These are phyloP conservation scores for Neurospora sp. DNA, from an alignment of 495 filamentous ascomycete genomes.

Conservation along the genomic window DNA sequence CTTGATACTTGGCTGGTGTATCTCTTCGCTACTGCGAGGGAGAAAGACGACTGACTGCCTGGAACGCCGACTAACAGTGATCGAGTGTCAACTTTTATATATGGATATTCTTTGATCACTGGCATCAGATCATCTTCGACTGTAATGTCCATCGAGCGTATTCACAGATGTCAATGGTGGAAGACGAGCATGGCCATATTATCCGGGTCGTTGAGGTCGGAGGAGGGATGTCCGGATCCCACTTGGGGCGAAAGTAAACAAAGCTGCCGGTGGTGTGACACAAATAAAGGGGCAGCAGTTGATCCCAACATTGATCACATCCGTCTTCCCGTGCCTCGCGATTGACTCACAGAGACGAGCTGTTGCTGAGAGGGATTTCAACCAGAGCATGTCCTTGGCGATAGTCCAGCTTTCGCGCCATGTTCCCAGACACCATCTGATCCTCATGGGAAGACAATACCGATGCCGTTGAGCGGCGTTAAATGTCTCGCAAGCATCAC, in stretches of 20 bases:
- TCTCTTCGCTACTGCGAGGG: not conserved
- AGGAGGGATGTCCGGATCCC: conserved; percentile 8
- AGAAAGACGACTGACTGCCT: not conserved
- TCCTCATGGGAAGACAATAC: not conserved
- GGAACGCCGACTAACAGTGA: not conserved
- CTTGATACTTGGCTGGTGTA: not conserved
- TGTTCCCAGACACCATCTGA: not conserved
- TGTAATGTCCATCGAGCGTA: not conserved
- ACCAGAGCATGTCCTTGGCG: not conserved
- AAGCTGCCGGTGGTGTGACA: not conserved
- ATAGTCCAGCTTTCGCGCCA: not conserved
- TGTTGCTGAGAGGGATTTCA: not conserved
- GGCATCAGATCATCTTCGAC: not conserved
- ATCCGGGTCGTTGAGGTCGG: conserved; percentile 7
- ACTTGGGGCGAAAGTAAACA: conserved; percentile 7
- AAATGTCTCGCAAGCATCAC: not conserved
- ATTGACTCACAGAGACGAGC: not conserved
- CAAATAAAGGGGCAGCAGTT: not conserved
- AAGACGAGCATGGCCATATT: not conserved
- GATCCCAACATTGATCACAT: not conserved
- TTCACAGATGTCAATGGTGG: not conserved
- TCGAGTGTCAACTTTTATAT: not conserved
- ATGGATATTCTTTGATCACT: too few relatives aligned
- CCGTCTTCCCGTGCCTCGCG: not conserved
- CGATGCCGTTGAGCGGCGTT: not conserved